These are phyloP conservation scores for Chaetomidium leptoderma DNA, from an alignment of 495 filamentous ascomycete species.

Conservation along the genomic window DNA sequence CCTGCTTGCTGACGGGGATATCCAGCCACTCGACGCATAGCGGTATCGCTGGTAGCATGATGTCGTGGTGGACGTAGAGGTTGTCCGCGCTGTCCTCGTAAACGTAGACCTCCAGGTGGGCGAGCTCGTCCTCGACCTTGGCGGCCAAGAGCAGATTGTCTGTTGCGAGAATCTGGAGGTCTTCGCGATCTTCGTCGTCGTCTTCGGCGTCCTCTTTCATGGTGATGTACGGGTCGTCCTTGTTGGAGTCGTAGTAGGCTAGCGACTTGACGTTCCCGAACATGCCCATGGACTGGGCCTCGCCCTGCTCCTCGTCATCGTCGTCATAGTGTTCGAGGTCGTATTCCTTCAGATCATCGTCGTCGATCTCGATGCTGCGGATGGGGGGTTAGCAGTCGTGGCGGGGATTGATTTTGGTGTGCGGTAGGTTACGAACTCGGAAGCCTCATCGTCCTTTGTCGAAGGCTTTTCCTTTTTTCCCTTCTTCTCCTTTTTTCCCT, in stretches of 20 bases:
- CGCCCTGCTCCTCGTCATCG: conserved; percentile 61
- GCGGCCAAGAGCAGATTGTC: conserved; percentile 90
- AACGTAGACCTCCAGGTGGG: conserved; percentile 93
- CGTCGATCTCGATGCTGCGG: conserved; percentile 50
- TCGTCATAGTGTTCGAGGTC: conserved; percentile 92
- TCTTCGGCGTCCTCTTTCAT: conserved; percentile 63
- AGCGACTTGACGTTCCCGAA: conserved; percentile 92
- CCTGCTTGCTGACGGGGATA: conserved; percentile 69
- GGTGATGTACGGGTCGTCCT: conserved; percentile 94
- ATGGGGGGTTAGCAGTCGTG: background rate
- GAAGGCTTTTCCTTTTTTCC: conserved; percentile 3
- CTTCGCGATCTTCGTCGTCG: conserved; percentile 85
- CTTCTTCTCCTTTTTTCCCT: conserved; percentile 13
- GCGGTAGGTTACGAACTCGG: conserved; percentile 32
- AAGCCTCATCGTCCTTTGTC: conserved; percentile 27
- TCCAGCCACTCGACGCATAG: conserved; percentile 95
- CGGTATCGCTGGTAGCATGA: conserved; percentile 97
- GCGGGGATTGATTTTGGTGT: background rate
- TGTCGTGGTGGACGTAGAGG: conserved; percentile 98
- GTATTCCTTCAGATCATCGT: conserved; percentile 91
- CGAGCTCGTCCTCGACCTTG: conserved; percentile 94
- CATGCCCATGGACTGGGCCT: conserved; percentile 72
- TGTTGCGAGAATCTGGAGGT: conserved; percentile 84
- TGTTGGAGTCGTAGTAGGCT: conserved; percentile 87
- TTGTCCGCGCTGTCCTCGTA: conserved; percentile 94